Conservation (phyloP, 2,329 filamentous ascomycete genomes). For the Cercospora citrullina region DNA sequence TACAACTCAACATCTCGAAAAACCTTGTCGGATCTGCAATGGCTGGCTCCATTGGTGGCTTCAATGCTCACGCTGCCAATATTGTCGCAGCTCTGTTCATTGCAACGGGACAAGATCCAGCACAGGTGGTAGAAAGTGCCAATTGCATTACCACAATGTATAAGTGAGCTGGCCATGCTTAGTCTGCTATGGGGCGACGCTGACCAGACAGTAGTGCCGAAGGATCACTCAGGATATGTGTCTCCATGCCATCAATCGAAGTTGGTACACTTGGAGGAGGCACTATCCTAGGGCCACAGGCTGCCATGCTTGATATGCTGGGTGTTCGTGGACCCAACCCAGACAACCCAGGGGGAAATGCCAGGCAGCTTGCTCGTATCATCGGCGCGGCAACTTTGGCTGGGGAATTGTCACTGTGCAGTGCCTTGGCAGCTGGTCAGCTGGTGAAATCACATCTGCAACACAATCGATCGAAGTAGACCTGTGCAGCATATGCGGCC, state of each 20-base stretch:
- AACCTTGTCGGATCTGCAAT: slow-evolving; percentile 97
- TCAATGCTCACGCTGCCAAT: slow-evolving; percentile 97
- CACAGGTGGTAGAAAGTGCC: slow-evolving; percentile 92
- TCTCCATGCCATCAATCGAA: slow-evolving; percentile 97
- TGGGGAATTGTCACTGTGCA: slow-evolving; percentile 88
- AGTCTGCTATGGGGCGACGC: not conserved
- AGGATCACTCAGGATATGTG: slow-evolving; percentile 86
- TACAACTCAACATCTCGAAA: slow-evolving; percentile 91
- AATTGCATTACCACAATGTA: slow-evolving; percentile 99
- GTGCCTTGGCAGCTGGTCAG: slow-evolving; percentile 89
- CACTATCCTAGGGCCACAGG: slow-evolving; percentile 93
- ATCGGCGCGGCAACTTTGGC: slow-evolving; percentile 85
- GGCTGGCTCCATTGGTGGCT: slow-evolving; percentile 92
- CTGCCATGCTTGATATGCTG: slow-evolving; percentile 93
- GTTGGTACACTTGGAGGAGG: slow-evolving; percentile 96
- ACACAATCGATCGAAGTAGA: slow-evolving; percentile 71
- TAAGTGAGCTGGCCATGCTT: slow-evolving; percentile 68
- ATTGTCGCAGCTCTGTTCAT: slow-evolving; percentile 95
- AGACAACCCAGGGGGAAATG: slow-evolving; percentile 86
- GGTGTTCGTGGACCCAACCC: slow-evolving; percentile 89
- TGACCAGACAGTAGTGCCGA: slow-evolving; percentile 60
- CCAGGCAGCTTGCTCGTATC: slow-evolving; percentile 83
- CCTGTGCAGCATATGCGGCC: not conserved
- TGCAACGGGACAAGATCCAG: slow-evolving; percentile 94
- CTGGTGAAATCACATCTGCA: slow-evolving; percentile 92